A percentile compares a stretch with the other conserved stretches of the same genome.
Conservation (phyloP, 2,329 filamentous ascomycete genomes). For the Neonectria hederae region DNA sequence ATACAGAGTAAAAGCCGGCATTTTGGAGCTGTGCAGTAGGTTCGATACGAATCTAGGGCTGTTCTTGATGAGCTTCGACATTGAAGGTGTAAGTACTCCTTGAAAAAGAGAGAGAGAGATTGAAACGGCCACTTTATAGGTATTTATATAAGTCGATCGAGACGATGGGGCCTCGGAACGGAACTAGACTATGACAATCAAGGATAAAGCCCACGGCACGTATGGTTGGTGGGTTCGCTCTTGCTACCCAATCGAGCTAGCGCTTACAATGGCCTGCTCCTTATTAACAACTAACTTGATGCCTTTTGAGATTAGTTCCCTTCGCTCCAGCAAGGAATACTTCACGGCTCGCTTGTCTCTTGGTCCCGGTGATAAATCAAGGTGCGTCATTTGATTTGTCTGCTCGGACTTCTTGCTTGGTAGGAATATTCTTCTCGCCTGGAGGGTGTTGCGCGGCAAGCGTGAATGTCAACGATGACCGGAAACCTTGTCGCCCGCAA, state of each 20-base stretch:
- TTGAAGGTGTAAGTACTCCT: slow-evolving; percentile 31
- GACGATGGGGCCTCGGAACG: background rate
- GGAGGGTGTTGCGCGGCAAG: background rate
- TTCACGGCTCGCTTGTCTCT: too few relatives aligned
- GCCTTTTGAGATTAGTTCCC: too few relatives aligned
- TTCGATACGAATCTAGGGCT: slow-evolving; percentile 40
- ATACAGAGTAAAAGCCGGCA: slow-evolving; percentile 55
- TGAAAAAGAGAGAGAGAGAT: background rate
- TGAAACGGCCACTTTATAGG: slow-evolving; percentile 10
- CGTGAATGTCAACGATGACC: slow-evolving; percentile 32
- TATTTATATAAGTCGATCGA: slow-evolving; percentile 21
- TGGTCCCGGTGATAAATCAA: background rate
- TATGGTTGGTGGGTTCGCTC: slow-evolving; percentile 48
- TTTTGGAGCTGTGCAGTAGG: slow-evolving; percentile 46
- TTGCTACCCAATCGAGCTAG: slow-evolving; percentile 42
- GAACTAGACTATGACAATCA: background rate
- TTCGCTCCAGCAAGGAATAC: too few relatives aligned
- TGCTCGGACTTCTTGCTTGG: slow-evolving; percentile 17
- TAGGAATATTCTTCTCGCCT: background rate
- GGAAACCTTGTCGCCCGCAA: slow-evolving; percentile 35
- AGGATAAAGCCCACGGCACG: slow-evolving; percentile 8
- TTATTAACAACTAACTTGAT: too few relatives aligned
- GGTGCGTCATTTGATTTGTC: slow-evolving; percentile 20
- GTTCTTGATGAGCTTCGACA: slow-evolving; percentile 44
- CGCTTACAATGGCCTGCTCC: too few relatives aligned